phyloP scores from a whole-genome alignment of 1,139 yeast species.

The Martiniozyma asiatica region DNA sequence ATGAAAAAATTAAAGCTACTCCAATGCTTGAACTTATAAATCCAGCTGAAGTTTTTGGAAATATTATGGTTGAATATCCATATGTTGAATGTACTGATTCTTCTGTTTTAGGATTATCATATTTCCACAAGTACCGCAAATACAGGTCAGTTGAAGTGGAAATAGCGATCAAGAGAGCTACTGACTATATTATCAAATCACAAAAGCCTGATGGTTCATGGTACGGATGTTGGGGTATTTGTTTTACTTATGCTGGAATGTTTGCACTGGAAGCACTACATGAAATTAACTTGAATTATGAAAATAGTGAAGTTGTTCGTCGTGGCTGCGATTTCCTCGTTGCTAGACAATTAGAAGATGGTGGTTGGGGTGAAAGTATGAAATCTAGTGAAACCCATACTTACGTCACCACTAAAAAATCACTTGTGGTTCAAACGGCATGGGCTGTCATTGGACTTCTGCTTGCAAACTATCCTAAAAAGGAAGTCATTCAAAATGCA shows the following conservation, averaged over 20 bases:
- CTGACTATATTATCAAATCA: conserved; percentile 51
- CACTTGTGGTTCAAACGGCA: conserved; percentile 81
- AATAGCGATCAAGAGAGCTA: conserved; percentile 59
- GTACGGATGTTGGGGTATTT: conserved; percentile 99
- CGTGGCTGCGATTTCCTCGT: conserved; percentile 80
- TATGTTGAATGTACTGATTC: conserved; percentile 98
- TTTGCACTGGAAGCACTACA: conserved; percentile 89
- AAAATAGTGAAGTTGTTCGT: conserved; percentile 47
- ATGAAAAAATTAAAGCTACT: conserved; percentile 78
- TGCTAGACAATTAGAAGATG: conserved; percentile 67
- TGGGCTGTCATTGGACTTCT: conserved; percentile 85
- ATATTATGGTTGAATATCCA: conserved; percentile 97
- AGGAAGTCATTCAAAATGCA: conserved; percentile 50
- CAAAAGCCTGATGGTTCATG: conserved; percentile 85
- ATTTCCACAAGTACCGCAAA: conserved; percentile 53
- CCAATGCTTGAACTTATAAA: conserved; percentile 65
- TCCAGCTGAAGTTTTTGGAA: conserved; percentile 97
- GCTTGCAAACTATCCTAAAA: conserved; percentile 70
- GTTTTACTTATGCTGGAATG: conserved; percentile 95
- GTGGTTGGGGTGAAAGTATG: conserved; percentile 96
- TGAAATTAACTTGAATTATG: conserved; percentile 54
- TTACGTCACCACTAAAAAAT: conserved; percentile 49
- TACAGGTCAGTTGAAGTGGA: conserved; percentile 59
- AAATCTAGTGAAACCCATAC: conserved; percentile 72
- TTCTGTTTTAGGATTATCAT: conserved; percentile 75